Evolutionary conservation across 495 filamentous ascomycete genomes (phyloP).

Genomic region (Penicillium robsamsonii): DNA sequence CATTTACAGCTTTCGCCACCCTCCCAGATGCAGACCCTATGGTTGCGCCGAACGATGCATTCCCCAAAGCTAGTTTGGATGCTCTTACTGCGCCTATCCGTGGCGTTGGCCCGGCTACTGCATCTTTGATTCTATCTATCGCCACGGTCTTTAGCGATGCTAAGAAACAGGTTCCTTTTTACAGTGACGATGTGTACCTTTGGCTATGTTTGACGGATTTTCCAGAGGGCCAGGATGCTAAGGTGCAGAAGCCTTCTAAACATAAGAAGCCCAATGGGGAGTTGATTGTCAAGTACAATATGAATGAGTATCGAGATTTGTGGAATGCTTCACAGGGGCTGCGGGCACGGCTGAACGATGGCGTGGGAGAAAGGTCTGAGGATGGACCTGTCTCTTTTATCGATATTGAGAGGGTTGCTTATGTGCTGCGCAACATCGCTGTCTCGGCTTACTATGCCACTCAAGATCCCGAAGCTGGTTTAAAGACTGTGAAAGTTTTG

Average conservation of each 20-base stretch:
- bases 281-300: conserved; percentile 60
- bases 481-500: neutral
- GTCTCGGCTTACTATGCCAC: conserved; percentile 24
- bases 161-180: conserved; percentile 60
- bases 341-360: conserved; percentile 40
- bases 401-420: conserved; percentile 69
- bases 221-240: neutral
- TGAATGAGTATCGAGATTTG: conserved; percentile 60
- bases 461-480: neutral
- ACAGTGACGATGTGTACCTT: conserved; percentile 71
- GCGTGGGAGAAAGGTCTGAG: conserved; percentile 1
- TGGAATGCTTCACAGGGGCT: conserved; percentile 45
- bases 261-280: conserved; percentile 38
- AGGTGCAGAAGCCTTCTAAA: conserved; percentile 33
- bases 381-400: conserved; percentile 42
- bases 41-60: conserved; percentile 19
- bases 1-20: conserved; percentile 45
- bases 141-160: conserved; percentile 37
- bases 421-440: conserved; percentile 47
- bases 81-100: conserved; percentile 51
- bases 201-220: conserved; percentile 54
- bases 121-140: conserved; percentile 65
- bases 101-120: conserved; percentile 73
- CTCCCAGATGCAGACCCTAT: conserved; percentile 20
- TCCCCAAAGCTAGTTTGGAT: conserved; percentile 45